A percentile compares a stretch with the other conserved stretches of the same genome.
Evolutionary conservation across 306 rosid genomes (phyloP).

Genomic region (Biancaea sappan): DNA sequence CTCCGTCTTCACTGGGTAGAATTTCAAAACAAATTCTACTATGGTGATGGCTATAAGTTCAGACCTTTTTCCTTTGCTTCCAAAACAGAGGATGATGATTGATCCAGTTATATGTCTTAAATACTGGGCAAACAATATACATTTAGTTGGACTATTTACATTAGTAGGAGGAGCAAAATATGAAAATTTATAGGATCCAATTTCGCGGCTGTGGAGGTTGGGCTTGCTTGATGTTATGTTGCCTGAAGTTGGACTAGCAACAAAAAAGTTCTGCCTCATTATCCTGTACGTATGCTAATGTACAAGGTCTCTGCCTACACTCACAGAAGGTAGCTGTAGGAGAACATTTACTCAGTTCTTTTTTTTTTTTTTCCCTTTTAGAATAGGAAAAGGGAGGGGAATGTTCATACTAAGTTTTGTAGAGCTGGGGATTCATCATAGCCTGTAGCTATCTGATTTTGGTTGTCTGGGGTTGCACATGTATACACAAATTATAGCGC

Average conservation of each 20-base stretch:
- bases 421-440: conserved; percentile 52
- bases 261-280: conserved; percentile 47
- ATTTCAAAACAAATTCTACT: conserved; percentile 93
- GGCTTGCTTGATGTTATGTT: conserved; percentile 33
- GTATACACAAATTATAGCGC: conserved; percentile 31
- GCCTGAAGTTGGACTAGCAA: conserved; percentile 52
- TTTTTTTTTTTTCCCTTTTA: conserved; percentile 16
- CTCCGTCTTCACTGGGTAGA: conserved; percentile 99
- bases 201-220: conserved; percentile 34
- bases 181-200: conserved; percentile 36
- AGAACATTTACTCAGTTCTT: conserved; percentile 18
- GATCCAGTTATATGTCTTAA: conserved; percentile 35
- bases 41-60: conserved; percentile 96
- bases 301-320: conserved; percentile 39
- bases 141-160: conserved; percentile 17
- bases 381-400: conserved; percentile 41
- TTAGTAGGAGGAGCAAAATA: conserved; percentile 28
- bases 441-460: conserved; percentile 38
- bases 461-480: conserved; percentile 39
- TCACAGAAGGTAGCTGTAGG: conserved; percentile 37
- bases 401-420: conserved; percentile 56
- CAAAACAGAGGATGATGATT: conserved; percentile 81
- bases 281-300: conserved; percentile 44
- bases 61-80: conserved; percentile 86
- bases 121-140: conserved; percentile 27